Percentiles rank a stretch among this genome's conserved stretches.
Conservation (phyloP, 2,329 filamentous ascomycete species). For the Periconia sp. region DNA sequence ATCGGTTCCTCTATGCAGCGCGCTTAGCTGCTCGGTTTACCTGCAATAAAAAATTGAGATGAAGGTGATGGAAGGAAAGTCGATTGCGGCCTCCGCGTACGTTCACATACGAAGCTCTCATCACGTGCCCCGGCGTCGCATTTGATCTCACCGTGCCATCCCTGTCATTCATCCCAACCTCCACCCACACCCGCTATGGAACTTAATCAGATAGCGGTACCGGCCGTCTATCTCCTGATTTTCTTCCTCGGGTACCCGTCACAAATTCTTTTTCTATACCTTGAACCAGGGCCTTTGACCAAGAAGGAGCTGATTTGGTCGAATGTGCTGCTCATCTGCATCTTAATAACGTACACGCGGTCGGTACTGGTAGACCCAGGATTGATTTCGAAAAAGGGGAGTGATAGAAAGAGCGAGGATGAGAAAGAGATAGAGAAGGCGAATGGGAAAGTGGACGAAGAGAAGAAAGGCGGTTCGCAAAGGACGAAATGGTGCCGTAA, state of each 20-base stretch:
- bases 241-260: conserved; percentile 73
- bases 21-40: background rate
- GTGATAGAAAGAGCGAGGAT: too few species aligned
- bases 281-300: conserved; percentile 65
- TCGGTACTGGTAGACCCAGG: conserved; percentile 67
- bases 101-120: conserved; percentile 9
- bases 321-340: conserved; percentile 67
- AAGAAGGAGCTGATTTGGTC: conserved; percentile 65
- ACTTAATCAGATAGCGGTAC: conserved; percentile 64
- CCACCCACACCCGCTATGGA: conserved; percentile 24
- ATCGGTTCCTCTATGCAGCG: conserved; percentile 1
- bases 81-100: conserved; percentile 5
- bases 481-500: conserved; percentile 73
- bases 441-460: conserved; percentile 1
- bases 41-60: conserved; percentile 1
- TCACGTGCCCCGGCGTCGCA: conserved; percentile 31
- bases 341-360: conserved; percentile 74
- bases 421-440: conserved; percentile 4
- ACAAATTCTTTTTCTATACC: conserved; percentile 69
- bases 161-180: conserved; percentile 4
- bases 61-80: conserved; percentile 1
- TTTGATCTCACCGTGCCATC: conserved; percentile 11
- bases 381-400: conserved; percentile 52
- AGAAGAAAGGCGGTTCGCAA: conserved; percentile 20
- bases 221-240: conserved; percentile 70